Evolutionary conservation across 768 basidiomycete species (phyloP).

Genomic region (Termitomyces sp.): DNA sequence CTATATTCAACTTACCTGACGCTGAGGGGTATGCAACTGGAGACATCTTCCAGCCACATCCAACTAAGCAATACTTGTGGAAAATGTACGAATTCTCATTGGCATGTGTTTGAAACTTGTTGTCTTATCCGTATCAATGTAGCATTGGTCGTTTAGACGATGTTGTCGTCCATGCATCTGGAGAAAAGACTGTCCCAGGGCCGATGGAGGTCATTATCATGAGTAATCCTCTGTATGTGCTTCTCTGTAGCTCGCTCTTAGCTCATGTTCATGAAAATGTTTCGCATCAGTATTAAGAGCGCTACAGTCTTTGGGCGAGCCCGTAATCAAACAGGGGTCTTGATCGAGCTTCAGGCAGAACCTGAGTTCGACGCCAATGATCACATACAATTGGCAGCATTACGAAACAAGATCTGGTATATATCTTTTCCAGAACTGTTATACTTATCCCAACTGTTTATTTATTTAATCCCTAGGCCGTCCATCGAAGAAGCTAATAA

Average conservation of each 20-base stretch:
- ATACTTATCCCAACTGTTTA: too few species aligned
- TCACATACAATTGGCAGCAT: slow-evolving; percentile 7
- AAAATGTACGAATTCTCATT: slow-evolving; percentile 19
- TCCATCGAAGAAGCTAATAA: slow-evolving; percentile 35
- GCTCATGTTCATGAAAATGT: not conserved
- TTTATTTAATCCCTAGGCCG: too few species aligned
- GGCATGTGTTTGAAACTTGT: not conserved
- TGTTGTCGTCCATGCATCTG: slow-evolving; percentile 26
- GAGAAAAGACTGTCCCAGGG: slow-evolving; percentile 28
- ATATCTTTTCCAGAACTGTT: not conserved
- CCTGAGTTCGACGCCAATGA: slow-evolving; percentile 16
- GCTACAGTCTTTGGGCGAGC: slow-evolving; percentile 32
- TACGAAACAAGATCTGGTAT: slow-evolving; percentile 28
- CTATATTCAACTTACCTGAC: slow-evolving; percentile 27
- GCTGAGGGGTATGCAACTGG: slow-evolving; percentile 28
- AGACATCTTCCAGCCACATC: slow-evolving; percentile 30
- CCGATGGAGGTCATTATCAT: slow-evolving; percentile 22
- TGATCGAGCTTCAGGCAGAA: slow-evolving; percentile 15
- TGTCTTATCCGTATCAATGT: slow-evolving; percentile 6
- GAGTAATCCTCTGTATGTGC: slow-evolving; percentile 14
- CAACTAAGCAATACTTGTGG: slow-evolving; percentile 27
- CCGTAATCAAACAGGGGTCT: slow-evolving; percentile 19
- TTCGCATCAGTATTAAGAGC: slow-evolving; percentile 7
- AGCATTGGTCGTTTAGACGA: slow-evolving; percentile 33
- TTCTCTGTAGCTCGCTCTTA: not conserved